A percentile compares a stretch with the other conserved stretches of the same genome.
Evolutionary conservation across 352 stramenopile species (phyloP).

Genomic region (Pelagophyceae sp.): DNA sequence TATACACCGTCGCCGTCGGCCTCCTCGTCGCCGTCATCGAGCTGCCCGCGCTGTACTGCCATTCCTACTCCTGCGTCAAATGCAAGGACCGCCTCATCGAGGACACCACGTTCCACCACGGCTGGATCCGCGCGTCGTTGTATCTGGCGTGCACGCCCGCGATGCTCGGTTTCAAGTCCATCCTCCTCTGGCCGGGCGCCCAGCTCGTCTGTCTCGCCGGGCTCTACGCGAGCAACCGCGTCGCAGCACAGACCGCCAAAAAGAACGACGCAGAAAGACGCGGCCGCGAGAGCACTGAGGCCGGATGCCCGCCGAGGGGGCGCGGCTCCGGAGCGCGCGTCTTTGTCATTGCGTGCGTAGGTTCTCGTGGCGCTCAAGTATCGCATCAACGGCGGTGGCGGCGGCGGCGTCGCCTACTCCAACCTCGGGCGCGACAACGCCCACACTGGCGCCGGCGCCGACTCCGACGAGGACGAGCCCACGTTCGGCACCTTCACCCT

Average conservation of each 20-base stretch:
- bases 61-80: slow-evolving; percentile 14
- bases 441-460: background rate
- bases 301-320: too few relatives aligned
- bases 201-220: background rate
- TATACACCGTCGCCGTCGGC: slow-evolving; percentile 9
- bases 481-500: slow-evolving; percentile 18
- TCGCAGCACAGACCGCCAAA: too few relatives aligned
- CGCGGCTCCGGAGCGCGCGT: too few relatives aligned
- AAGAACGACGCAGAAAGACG: too few relatives aligned
- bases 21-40: slow-evolving; percentile 17
- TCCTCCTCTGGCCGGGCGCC: slow-evolving; percentile 6
- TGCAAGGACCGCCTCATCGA: slow-evolving; percentile 17
- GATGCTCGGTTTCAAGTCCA: slow-evolving; percentile 14
- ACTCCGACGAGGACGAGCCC: background rate
- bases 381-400: background rate
- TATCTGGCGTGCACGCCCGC: slow-evolving; percentile 8
- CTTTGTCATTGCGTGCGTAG: too few relatives aligned
- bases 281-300: too few relatives aligned
- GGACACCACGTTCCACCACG: slow-evolving; percentile 18
- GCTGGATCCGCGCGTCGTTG: slow-evolving; percentile 10
- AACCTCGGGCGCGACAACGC: background rate
- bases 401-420: background rate
- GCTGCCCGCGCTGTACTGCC: slow-evolving; percentile 18
- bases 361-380: slow-evolving; percentile 6
- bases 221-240: too few relatives aligned